phyloP scores from a whole-genome alignment of 495 filamentous ascomycete species.

The Lophiostoma macrostomum region DNA sequence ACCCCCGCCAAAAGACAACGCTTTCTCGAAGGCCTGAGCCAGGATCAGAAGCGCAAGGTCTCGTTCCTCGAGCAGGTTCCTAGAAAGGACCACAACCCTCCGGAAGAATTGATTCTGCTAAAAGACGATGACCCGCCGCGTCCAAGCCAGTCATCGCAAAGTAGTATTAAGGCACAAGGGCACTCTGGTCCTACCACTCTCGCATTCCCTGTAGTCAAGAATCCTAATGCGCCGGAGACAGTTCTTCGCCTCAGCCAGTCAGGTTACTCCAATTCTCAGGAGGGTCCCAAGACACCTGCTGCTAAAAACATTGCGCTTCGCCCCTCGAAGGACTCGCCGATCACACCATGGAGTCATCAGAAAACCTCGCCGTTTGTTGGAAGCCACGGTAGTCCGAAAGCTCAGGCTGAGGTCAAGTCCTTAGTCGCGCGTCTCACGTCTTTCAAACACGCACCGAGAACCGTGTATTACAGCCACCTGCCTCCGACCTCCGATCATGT shows the following conservation, averaged over 20 bases:
- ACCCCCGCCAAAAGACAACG: slow-evolving; percentile 9
- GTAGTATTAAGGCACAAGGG: slow-evolving; percentile 35
- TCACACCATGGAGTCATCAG: slow-evolving; percentile 31
- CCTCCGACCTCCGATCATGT: slow-evolving; percentile 40
- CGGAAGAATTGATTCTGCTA: no score
- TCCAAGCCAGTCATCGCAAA: slow-evolving; percentile 35
- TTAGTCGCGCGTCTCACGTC: slow-evolving; percentile 2
- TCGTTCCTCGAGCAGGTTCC: slow-evolving; percentile 15
- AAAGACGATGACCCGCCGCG: neutral
- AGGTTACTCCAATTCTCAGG: slow-evolving; percentile 45
- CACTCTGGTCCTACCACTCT: slow-evolving; percentile 42
- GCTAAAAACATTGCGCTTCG: slow-evolving; percentile 4
- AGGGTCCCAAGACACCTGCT: slow-evolving; percentile 27
- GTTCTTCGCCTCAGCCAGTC: slow-evolving; percentile 67
- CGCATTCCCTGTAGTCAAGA: slow-evolving; percentile 75
- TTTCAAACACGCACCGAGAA: slow-evolving; percentile 4
- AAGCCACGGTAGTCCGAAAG: slow-evolving; percentile 7
- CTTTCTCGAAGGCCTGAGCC: neutral
- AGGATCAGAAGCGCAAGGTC: slow-evolving; percentile 3
- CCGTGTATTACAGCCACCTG: slow-evolving; percentile 33
- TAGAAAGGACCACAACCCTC: no score
- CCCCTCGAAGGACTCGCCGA: slow-evolving; percentile 3
- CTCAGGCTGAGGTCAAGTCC: slow-evolving; percentile 14
- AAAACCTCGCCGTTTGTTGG: slow-evolving; percentile 12
- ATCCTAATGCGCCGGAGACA: slow-evolving; percentile 65